Base-by-base conservation (phyloP, 805 yeast species). In the Sugiyamaella chiloensis region DNA sequence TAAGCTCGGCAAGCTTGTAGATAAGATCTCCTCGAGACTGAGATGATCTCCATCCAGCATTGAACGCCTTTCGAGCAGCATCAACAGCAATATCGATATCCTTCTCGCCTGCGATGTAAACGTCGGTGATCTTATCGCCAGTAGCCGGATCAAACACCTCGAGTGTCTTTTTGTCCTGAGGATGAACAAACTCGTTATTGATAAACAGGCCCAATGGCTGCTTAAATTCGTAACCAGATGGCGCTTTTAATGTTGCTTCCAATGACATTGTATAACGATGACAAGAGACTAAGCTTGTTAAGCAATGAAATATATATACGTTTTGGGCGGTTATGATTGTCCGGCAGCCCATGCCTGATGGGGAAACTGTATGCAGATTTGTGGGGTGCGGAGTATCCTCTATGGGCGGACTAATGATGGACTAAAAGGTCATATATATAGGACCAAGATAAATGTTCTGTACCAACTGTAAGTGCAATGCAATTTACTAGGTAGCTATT, bases 171-270 rank as follows among this genome's bases (percentile, higher is more conserved):
- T 73, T 69, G 21, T 88, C 77, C 31, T 52, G 37, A 12, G 46
- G 41, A 20, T 29, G 29, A 23, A 83, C 86, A 79, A 83, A 60
- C 78, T 69, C 86, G 67, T 87, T 87, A 72, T 88, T 84, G 66
- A 90, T 87, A 75, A 87, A 90, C 59, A 90, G 71, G 53, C 96
- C 96, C 9, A 85, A 79, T 59, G 96, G 96, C 70, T 85, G 95
- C 44, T 78, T 74, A 60, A 81, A 83, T 34, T 73, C 69, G 29
- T 60, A 69, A 55, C 89, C 89, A 26, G 52, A 39, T 2, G 59
- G 59, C 7, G 53, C 47, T 8, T 24, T 48, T n/a, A 49, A 17
- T 4, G 14, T 30, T 2, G 24, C 35, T 31, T 48, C 44, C 36
- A 48, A 20, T 14, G 51, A 19, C 51, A 47, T 47, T 42, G 17